Conservation (phyloP, 441 rosid species). For the Adansonia grandidieri region DNA sequence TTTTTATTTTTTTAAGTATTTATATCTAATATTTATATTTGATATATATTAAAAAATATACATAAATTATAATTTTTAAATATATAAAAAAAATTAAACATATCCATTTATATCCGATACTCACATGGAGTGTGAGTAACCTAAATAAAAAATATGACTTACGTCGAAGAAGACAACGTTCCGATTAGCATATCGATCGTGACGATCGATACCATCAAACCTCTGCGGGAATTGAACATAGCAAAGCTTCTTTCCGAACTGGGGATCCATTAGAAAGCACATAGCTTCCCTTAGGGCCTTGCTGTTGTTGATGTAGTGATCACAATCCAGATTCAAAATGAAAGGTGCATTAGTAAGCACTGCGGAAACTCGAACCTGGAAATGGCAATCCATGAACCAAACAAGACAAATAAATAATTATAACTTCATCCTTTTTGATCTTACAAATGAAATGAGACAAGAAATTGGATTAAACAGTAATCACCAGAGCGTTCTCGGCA, state of each 20-base stretch:
- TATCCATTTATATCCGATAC: too few relatives aligned
- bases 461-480: constrained; percentile 16
- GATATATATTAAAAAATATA: too few relatives aligned
- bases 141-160: constrained; percentile 25
- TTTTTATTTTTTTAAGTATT: too few relatives aligned
- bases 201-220: constrained; percentile 85
- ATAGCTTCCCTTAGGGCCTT: constrained; percentile 87
- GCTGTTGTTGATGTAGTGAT: constrained; percentile 86
- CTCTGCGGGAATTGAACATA: constrained; percentile 95
- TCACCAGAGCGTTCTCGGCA: constrained; percentile 90
- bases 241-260: constrained; percentile 76
- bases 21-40: too few relatives aligned
- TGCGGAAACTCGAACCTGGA: constrained; percentile 88
- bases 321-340: constrained; percentile 88
- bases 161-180: constrained; percentile 84
- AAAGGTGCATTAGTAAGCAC: constrained; percentile 92
- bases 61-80: too few relatives aligned
- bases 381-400: neutral
- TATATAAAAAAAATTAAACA: too few relatives aligned
- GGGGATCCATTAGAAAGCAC: constrained; percentile 97
- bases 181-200: constrained; percentile 87
- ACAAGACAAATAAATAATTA: neutral
- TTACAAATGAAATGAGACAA: neutral
- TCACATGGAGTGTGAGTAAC: too few relatives aligned
- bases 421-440: neutral